Evolutionary conservation across 2,329 filamentous ascomycete species (phyloP), one percentile per base, ranked within the genome.

Genomic region (Boeremia exigua): DNA sequence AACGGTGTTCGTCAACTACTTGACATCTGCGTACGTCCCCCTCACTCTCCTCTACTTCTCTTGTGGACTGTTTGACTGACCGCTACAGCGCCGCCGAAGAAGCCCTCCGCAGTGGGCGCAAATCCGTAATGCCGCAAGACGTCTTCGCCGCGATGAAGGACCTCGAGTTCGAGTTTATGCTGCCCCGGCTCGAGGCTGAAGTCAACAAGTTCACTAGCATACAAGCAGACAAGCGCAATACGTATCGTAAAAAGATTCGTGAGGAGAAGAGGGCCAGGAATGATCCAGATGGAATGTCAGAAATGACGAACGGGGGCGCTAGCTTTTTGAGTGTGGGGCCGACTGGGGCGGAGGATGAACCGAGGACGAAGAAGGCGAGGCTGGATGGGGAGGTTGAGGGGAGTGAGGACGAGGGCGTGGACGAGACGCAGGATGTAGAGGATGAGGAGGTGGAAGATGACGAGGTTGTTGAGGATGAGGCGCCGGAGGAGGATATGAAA

Each of bases 1-100:
- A 7, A 93, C 89, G 1, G 87, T 95, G 0, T 95, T 95, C 69
- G 88, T 95, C 65, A 94, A 86, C 77, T 91, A 93, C 73, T 80
- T 95, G 29, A 88, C 89, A 39, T 84, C 86, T 58, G 84, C 87
- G 90, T 94, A 82, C 50, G 88, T 45, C 19, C 27, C n/a, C 23
- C 6, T 6, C 15, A 7, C 10, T 12, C 9, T 12, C 9, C 39
- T 14, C 3, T 23, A 6, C 14, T 39, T 11, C 36, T 34, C 17
- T 12, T 4, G 11, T 12, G 9, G 11, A 10, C 19, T 15, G 9
- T 15, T 36, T 25, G 11, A 25, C 47, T 37, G 34, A 45, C 19
- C 42, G 2, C 8, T 42, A 56, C 59, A 93, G 90, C 59, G 88
- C 91, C 39, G 92, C 91, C 66, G 88, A 91, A 65, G 82, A 87